Evolutionary conservation across 495 filamentous ascomycete genomes (phyloP), one percentile per base, ranked within the genome.

Genomic region (Pseudomonodictys pantanalensis): DNA sequence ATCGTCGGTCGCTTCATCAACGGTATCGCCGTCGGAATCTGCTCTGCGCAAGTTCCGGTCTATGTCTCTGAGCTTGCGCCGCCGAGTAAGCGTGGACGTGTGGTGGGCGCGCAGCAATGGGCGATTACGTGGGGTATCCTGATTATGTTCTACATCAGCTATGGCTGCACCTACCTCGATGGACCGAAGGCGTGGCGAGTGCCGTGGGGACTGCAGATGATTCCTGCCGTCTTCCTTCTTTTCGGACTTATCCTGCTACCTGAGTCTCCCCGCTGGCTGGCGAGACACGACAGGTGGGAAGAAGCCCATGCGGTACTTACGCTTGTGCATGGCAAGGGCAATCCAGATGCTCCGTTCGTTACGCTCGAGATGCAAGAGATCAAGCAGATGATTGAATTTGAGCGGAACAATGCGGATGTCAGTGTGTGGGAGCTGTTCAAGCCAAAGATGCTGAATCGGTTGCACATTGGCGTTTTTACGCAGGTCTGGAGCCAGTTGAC

Each of bases 401-500:
- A 92, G 75, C 78, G 82, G 38, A 62, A 72, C 6, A 80, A 81
- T 50, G 72, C 79, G 9, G 79, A 88, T 44, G 84, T 86, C 50
- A 81, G 79, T 22, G 91, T 85, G 68, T 57, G 84, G 18, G 87
- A 91, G 63, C 75, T 93, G 5, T 78, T 93, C 70, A 81, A 78
- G 49, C 82, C 84, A 0, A 71, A 77, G 38, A 91, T 91, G 86
- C 75, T 90, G 68, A 89, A 89, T 72, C 82, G 86, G 11, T 88
- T 86, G 26, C 77, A 82, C 51, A 83, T 90, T 62, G 88, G 89
- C 48, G 65, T 92, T 42, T 90, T 90, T 65, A 88, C 84, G 0
- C 89, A 92, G 69, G 87, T 93, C 68, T 92, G 89, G 89, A 85
- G 83, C 25, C 89, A 93, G 66, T 75, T 92, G 18, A 89, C 87